phyloP scores from a whole-genome alignment of 495 filamentous ascomycete species.

The Penicillium cinerascens region DNA sequence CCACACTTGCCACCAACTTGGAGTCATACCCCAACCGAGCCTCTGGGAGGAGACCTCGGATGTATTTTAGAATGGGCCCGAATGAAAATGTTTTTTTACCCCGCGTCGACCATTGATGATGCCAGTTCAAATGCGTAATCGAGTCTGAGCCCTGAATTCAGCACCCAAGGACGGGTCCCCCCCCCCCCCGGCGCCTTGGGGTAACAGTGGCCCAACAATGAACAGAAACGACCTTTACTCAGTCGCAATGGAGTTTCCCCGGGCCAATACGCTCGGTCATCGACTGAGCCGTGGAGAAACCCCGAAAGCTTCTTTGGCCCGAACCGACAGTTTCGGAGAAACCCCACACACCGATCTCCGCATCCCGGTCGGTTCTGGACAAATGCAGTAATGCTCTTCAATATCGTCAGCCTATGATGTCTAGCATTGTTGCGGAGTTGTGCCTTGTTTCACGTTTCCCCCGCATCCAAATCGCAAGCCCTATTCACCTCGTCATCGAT shows the following conservation, averaged over 20 bases:
- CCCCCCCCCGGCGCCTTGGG: too few relatives aligned
- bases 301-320: constrained; percentile 3
- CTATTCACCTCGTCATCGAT: background rate
- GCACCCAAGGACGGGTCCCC: background rate
- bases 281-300: background rate
- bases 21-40: background rate
- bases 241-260: background rate
- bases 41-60: too few relatives aligned
- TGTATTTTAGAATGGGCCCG: background rate
- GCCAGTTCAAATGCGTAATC: background rate
- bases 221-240: too few relatives aligned
- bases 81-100: too few relatives aligned
- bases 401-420: background rate
- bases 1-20: background rate
- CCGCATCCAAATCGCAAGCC: background rate
- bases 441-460: background rate
- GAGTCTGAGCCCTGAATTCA: background rate
- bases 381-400: background rate
- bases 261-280: background rate
- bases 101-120: background rate
- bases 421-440: background rate
- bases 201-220: background rate
- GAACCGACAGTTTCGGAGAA: background rate
- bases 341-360: background rate
- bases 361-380: background rate